Percentiles rank a stretch among this genome's conserved stretches.
phyloP scores from a whole-genome alignment of 108 stramenopile genomes.

The Pelagomonas calceolata region DNA sequence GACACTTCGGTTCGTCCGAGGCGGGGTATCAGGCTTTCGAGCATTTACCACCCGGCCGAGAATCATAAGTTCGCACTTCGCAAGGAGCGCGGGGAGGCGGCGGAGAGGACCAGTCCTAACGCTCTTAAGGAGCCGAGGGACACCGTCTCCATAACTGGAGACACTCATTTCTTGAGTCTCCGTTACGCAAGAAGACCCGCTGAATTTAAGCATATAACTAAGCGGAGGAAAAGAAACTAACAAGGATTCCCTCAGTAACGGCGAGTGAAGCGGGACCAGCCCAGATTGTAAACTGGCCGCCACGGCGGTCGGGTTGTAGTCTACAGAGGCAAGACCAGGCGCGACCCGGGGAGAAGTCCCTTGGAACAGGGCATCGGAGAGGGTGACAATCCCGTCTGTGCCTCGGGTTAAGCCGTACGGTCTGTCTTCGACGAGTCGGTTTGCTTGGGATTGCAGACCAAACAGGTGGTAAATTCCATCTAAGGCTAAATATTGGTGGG shows the following conservation, averaged over 20 bases:
- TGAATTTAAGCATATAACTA: conserved; percentile 56
- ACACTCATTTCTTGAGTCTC: too few species aligned
- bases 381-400: conserved; percentile 43
- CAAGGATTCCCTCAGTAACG: conserved; percentile 43
- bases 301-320: conserved; percentile 29
- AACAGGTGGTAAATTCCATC: conserved; percentile 54
- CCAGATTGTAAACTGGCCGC: conserved; percentile 26
- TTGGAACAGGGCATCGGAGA: conserved; percentile 29
- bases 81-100: too few species aligned
- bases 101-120: too few species aligned
- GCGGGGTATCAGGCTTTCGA: too few species aligned
- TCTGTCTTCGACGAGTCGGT: conserved; percentile 39
- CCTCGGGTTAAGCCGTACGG: conserved; percentile 11
- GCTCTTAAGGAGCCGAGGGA: too few species aligned
- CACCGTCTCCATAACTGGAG: too few species aligned
- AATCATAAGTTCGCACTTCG: too few species aligned
- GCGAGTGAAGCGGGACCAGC: conserved; percentile 48
- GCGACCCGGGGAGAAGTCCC: conserved; percentile 19
- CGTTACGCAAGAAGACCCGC: conserved; percentile 33
- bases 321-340: conserved; percentile 23
- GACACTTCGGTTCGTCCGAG: too few species aligned
- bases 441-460: conserved; percentile 49
- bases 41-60: too few species aligned
- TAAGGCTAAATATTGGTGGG: conserved; percentile 39
- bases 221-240: conserved; percentile 48